phyloP scores from a whole-genome alignment of 108 stramenopile species.

The Skeletonema marinoi region DNA sequence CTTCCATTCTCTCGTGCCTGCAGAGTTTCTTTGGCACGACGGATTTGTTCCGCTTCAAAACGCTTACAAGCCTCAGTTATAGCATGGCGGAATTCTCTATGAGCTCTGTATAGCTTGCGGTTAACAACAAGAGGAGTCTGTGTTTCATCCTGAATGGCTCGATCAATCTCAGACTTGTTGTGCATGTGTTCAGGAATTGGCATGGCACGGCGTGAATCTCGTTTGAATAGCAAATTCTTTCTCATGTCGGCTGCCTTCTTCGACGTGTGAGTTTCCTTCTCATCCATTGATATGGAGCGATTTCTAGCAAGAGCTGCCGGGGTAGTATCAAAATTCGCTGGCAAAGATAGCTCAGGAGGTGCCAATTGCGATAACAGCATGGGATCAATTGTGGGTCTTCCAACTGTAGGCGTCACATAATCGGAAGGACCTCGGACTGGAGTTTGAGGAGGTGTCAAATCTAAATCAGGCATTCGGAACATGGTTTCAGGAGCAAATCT shows the following conservation, averaged over 20 bases:
- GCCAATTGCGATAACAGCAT: conserved; percentile 18
- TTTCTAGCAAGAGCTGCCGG: conserved; percentile 9
- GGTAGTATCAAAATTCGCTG: conserved; percentile 1
- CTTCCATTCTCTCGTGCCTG: conserved; percentile 49
- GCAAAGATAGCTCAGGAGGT: conserved; percentile 22
- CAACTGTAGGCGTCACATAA: conserved; percentile 41
- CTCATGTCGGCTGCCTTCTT: conserved; percentile 23
- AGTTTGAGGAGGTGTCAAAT: conserved; percentile 62
- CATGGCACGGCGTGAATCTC: conserved; percentile 70
- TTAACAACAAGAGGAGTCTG: conserved; percentile 72
- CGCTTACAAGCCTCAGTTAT: conserved; percentile 84
- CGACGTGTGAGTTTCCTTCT: conserved; percentile 36
- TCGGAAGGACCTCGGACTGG: conserved; percentile 52
- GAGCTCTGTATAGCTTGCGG: conserved; percentile 71
- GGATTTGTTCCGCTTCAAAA: conserved; percentile 83
- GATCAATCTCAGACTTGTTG: conserved; percentile 37
- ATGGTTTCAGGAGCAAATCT: conserved; percentile 9
- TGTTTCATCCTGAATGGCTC: conserved; percentile 44
- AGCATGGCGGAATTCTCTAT: conserved; percentile 83
- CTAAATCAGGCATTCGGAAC: conserved; percentile 18
- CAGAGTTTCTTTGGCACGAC: conserved; percentile 65
- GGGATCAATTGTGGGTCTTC: conserved; percentile 14
- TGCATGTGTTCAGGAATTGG: conserved; percentile 71
- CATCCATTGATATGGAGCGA: conserved; percentile 43
- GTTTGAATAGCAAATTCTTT: conserved; percentile 25